These are phyloP conservation scores for Ceriops decandra DNA, from an alignment of 345 rosid species.

Conservation along the genomic window DNA sequence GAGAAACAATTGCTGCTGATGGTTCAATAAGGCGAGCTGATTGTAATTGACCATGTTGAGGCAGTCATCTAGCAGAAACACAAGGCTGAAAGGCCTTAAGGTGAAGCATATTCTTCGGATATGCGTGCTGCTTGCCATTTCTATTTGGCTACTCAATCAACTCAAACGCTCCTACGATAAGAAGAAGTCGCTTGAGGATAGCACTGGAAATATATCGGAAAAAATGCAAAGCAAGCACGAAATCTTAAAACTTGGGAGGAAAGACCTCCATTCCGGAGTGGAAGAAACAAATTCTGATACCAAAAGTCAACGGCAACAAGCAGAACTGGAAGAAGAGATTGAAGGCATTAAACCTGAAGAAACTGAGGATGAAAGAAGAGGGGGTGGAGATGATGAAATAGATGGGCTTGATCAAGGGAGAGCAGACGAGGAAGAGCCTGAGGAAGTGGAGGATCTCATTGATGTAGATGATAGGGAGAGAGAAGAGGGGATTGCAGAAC, in stretches of 20 bases:
- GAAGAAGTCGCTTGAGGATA: slow-evolving; percentile 14
- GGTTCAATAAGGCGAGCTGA: background rate
- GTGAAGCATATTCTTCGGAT: slow-evolving; percentile 53
- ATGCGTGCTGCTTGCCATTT: slow-evolving; percentile 43
- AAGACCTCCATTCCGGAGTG: slow-evolving; percentile 30
- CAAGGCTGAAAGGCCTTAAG: slow-evolving; percentile 53
- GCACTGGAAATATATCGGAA: slow-evolving; percentile 10
- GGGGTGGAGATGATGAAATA: slow-evolving; percentile 45
- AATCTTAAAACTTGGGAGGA: slow-evolving; percentile 49
- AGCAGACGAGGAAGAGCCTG: slow-evolving; percentile 44
- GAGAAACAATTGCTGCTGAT: background rate
- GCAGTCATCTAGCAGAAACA: slow-evolving; percentile 40
- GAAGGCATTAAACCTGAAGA: slow-evolving; percentile 30
- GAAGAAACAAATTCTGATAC: slow-evolving; percentile 2
- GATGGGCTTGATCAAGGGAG: slow-evolving; percentile 43
- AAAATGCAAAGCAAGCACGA: slow-evolving; percentile 10
- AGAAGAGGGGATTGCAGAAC: slow-evolving; percentile 32
- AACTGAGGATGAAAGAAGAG: slow-evolving; percentile 34
- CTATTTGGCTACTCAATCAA: slow-evolving; percentile 57
- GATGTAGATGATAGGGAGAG: slow-evolving; percentile 53
- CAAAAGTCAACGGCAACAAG: slow-evolving; percentile 14
- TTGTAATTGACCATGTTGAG: slow-evolving; percentile 31
- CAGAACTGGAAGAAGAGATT: slow-evolving; percentile 28
- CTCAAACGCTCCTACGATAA: slow-evolving; percentile 32
- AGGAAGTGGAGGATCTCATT: slow-evolving; percentile 53